Base-by-base conservation (phyloP, 2,329 filamentous ascomycete species). In the Monosporascus cannonballus region DNA sequence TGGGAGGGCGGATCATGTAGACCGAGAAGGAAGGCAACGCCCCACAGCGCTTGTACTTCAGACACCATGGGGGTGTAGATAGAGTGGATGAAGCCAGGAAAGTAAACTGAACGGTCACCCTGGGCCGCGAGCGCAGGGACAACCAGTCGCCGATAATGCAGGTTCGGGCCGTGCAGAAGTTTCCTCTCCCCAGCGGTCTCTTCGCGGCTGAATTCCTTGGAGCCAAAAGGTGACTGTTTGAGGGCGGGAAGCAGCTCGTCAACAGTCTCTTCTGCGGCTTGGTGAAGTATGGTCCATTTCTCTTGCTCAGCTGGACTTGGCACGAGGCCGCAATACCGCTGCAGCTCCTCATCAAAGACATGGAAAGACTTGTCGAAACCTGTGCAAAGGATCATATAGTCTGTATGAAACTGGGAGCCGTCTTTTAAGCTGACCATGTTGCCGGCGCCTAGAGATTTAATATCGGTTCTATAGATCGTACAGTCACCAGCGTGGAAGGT, bases 11-110 rank as follows among this genome's bases (percentile, higher is more conserved):
- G 27, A 15, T 65, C 59, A 24, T 61, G 22, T 20, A 56, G 27
- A 6, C 61, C 65, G 9, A 63, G 57, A 24, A 71, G 50, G 47
- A 58, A 71, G 2, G 60, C 50, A 8, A 61, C 54, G 3, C 57
- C 65, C 67, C 67, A 71, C 15, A 71, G 57, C 0, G 67, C 57
- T 51, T 70, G 66, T 2, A 65, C 45, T 52, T 66, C 64, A 4
- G 59, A 56, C 5, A 65, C 56, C 0, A 64, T 38, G 2, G 66
- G 64, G 1, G 64, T 68, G 46, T 64, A 61, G 6, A 63, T 58
- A 1, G 62, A 53, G 54, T 68, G 64, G 17, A 69, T 64, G 37
- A 63, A 54, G 4, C 69, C 69, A 2, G 62, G 64, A 51, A 71
- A 64, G 42, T 61, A 47, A 17, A 72, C 59, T 0, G 64, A 66